A percentile compares a stretch with the other conserved stretches of the same genome.
Conservation (phyloP, 768 basidiomycete species). For the Hericium coralloides region DNA sequence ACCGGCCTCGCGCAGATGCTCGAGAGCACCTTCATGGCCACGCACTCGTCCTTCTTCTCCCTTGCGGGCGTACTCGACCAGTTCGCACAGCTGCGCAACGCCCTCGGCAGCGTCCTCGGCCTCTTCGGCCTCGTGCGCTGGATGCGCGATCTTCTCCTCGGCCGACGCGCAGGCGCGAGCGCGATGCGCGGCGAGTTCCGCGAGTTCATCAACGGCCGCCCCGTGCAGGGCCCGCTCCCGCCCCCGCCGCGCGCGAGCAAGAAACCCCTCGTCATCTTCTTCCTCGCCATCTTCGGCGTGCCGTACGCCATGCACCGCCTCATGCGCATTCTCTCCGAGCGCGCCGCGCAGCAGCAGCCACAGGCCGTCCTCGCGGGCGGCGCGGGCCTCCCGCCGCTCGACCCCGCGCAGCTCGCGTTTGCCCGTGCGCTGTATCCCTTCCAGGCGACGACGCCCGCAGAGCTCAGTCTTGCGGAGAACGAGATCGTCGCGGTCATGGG, state of each 20-base stretch:
- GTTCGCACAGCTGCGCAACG: constrained; percentile 83
- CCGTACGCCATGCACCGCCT: constrained; percentile 92
- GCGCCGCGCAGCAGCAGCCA: constrained; percentile 39
- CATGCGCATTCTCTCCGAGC: constrained; percentile 64
- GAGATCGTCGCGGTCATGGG: constrained; percentile 91
- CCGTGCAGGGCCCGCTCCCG: constrained; percentile 39
- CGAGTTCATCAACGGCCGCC: constrained; percentile 62
- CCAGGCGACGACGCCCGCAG: constrained; percentile 60
- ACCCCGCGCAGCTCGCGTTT: constrained; percentile 77
- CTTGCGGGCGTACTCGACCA: constrained; percentile 97
- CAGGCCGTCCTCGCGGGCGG: constrained; percentile 27
- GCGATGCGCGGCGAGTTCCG: constrained; percentile 60
- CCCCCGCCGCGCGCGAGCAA: constrained; percentile 57
- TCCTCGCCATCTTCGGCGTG: constrained; percentile 87
- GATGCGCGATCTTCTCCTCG: constrained; percentile 59
- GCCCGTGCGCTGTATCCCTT: constrained; percentile 79
- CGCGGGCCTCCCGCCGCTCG: constrained; percentile 46
- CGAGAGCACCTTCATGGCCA: constrained; percentile 96
- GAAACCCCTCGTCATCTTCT: constrained; percentile 89
- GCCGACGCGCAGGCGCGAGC: constrained; percentile 30
- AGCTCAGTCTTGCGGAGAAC: constrained; percentile 75
- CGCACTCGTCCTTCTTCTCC: constrained; percentile 90
- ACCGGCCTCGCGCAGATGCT: constrained; percentile 94
- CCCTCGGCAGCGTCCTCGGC: constrained; percentile 87
- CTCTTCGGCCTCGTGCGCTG: constrained; percentile 85